Evolutionary conservation across 148 eudicot species (phyloP), one percentile per base, ranked within the genome.

Genomic region (Chenopodium quinoa): DNA sequence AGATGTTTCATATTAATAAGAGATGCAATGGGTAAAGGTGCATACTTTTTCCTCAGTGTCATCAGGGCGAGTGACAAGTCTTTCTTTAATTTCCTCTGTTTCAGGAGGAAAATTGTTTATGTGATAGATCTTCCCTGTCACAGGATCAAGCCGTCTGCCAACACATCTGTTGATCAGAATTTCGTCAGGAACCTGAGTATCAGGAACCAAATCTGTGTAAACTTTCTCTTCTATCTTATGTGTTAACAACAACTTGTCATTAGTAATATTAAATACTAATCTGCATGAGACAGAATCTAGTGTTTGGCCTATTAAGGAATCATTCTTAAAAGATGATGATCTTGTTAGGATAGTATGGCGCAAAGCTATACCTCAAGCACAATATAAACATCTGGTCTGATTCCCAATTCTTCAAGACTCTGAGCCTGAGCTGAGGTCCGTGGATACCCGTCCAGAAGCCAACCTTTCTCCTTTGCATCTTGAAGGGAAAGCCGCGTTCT

Each of bases 371-470:
- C 99, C 89, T 96, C 95, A 78, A 96, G 88, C 72, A 90, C 88
- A 84, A 96, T 83, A 82, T 88, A 96, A 37, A 93, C 75, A 84
- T 94, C 98, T 65, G 99, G 99, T 76, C 91, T 88, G 67, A 94
- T 88, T 69, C 94, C 94, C 84, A 89, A 68, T 70, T 90, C 85
- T 83, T 92, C 93, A 73, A 96, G 91, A 85, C 92, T 88, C 78
- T 92, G 86, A 83, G 98, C 98, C 84, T 96, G 99, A 74, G 91
- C 88, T 71, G 89, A 83, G 81, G 87, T 96, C 66, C 99, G 88
- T 46, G 99, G 99, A 82, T 87, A 96, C 16, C 99, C 99, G 83
- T 96, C 98, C n/a, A 96, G 88, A 86, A 96, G 95, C 99, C 99
- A 96, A 47, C 99, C 99, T 89, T 90, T 90, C 79, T 90, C 89